Base-by-base conservation (phyloP, 2,329 filamentous ascomycete genomes). In the Pseudogymnoascus sp. region DNA sequence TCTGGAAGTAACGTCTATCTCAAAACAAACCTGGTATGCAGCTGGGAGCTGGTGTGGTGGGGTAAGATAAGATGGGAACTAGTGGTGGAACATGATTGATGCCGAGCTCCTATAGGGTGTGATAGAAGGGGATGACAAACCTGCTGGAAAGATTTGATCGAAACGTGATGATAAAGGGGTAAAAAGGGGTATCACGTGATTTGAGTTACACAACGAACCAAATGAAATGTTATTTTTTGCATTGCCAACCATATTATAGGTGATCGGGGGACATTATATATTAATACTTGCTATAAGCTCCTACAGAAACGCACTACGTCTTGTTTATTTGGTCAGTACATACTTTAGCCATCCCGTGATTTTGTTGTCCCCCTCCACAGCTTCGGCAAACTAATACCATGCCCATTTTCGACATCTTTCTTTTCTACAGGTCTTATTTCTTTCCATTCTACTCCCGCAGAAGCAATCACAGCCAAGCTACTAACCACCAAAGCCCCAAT, bases 141-240 rank as follows among this genome's bases (percentile, higher is more conserved):
- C 25, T n/a, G 4, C 4, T 18, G 46, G 10, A 56, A 16, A 12
- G 7, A 31, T 56, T 56, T 34, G 46, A 7, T 4, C 3, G 25
- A 18, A 21, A 34, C 10, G 10, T 18, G 14, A 31, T 56, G n/a
- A 34, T 28, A 34, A 53, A 56, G 50, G 50, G 50, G 28, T 21
- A 34, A 12, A 34, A 21, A 56, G n/a, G 50, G 50, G 28, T n/a
- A 56, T 56, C 50, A 56, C 50, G 50, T 56, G 50, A 34, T 53
- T 12, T 16, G 6, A 1, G 8, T 8, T 16, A 28, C 23, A 11
- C 23, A 10, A 1, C 21, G 28, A 14, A 8, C 42, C 10, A 5
- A 23, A 44, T 11, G 10, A 44, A 44, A 44, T 23, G 18, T 44
- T 44, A 8, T 42, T 23, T 14, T 44, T 44, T 23, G 10, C 4